Conservation (phyloP, 2,329 filamentous ascomycete genomes). For the Metarhizium rileyi region DNA sequence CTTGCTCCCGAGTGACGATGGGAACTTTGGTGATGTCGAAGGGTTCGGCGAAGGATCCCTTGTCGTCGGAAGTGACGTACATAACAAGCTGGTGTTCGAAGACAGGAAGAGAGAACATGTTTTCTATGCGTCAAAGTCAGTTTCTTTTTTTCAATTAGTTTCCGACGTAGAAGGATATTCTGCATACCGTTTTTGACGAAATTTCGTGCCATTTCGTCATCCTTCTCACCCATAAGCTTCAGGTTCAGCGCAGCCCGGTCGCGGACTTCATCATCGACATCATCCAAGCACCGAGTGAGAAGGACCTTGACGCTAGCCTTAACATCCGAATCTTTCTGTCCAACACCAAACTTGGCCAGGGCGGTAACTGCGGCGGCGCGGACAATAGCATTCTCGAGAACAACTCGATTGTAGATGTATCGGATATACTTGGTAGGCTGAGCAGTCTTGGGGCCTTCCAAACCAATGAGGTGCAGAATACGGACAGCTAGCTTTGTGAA, state of each 20-base stretch:
- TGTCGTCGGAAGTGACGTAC: constrained; percentile 91
- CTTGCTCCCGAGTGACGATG: constrained; percentile 89
- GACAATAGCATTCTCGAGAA: constrained; percentile 93
- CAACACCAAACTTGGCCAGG: constrained; percentile 92
- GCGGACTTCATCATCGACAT: constrained; percentile 94
- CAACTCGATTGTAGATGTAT: constrained; percentile 98
- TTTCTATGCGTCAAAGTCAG: constrained; percentile 49
- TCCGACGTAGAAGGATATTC: not conserved
- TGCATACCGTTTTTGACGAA: constrained; percentile 87
- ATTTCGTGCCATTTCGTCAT: constrained; percentile 72
- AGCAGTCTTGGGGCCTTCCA: constrained; percentile 89
- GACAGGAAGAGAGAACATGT: constrained; percentile 86
- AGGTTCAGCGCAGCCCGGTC: constrained; percentile 92
- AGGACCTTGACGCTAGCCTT: constrained; percentile 92
- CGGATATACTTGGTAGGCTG: constrained; percentile 98
- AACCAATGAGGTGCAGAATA: constrained; percentile 85
- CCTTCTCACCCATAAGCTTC: constrained; percentile 83
- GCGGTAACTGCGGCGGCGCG: constrained; percentile 92
- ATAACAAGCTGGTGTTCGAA: constrained; percentile 96
- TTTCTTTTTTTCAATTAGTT: not conserved
- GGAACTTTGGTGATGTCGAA: constrained; percentile 91
- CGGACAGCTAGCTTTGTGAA: constrained; percentile 96
- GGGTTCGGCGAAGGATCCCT: constrained; percentile 69
- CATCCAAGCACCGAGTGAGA: constrained; percentile 86
- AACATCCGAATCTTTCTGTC: constrained; percentile 90